These are phyloP conservation scores for Hyphodiscus hymeniophilus DNA, from an alignment of 495 filamentous ascomycete species.

Conservation along the genomic window DNA sequence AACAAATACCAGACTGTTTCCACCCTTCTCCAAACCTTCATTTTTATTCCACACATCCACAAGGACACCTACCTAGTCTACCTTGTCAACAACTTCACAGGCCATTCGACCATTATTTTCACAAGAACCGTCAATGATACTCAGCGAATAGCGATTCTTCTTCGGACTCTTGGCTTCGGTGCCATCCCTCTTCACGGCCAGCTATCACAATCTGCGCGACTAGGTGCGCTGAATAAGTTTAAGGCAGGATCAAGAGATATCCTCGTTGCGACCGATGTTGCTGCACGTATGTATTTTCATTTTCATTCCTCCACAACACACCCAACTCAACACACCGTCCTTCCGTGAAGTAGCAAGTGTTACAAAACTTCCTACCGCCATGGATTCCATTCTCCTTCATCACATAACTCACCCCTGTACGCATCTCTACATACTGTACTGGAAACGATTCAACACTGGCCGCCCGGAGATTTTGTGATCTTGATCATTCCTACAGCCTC, in stretches of 20 bases:
- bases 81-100: conserved; percentile 74
- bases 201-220: conserved; percentile 72
- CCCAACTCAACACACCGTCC: no score
- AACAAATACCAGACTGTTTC: conserved; percentile 84
- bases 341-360: no score
- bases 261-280: conserved; percentile 92
- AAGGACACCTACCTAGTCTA: conserved; percentile 89
- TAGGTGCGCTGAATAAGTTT: conserved; percentile 86
- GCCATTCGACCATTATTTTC: conserved; percentile 83
- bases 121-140: conserved; percentile 89
- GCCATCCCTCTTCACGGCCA: conserved; percentile 91
- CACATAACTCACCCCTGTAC: no score
- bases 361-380: no score
- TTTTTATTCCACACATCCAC: conserved; percentile 80
- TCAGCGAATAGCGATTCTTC: conserved; percentile 71
- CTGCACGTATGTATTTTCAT: no score
- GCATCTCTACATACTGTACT: no score
- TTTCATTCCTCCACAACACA: no score
- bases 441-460: no score
- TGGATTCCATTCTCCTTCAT: no score
- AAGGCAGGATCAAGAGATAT: conserved; percentile 66
- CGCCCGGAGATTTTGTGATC: no score
- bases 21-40: conserved; percentile 70
- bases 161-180: conserved; percentile 70
- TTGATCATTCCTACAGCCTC: no score